A percentile compares a stretch with the other conserved stretches of the same genome.
phyloP scores from a whole-genome alignment of 306 rosid species.

The Lithocarpus polystachyus region DNA sequence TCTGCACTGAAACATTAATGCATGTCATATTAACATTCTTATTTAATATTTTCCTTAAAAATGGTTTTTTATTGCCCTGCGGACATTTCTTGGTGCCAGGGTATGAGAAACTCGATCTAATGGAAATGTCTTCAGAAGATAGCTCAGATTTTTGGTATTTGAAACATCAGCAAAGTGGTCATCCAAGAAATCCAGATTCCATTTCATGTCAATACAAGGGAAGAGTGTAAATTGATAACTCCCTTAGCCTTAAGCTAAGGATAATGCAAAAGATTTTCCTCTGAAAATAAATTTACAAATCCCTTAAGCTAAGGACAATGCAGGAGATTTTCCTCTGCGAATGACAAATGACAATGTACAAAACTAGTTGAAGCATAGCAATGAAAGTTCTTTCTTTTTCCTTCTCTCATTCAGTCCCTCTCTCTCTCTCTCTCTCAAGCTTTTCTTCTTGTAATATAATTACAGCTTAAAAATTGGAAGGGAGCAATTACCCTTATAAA shows the following conservation, averaged over 20 bases:
- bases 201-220: background rate
- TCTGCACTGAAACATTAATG: background rate
- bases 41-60: background rate
- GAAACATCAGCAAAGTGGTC: constrained; percentile 1
- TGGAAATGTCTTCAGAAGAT: background rate
- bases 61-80: constrained; percentile 12
- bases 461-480: background rate
- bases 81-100: constrained; percentile 42
- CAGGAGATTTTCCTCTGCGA: background rate
- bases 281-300: too few species aligned
- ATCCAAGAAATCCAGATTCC: background rate
- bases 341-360: background rate
- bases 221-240: background rate
- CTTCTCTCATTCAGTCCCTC: background rate
- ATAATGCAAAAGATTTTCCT: background rate
- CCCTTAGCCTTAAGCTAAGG: background rate
- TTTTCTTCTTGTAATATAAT: background rate
- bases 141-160: constrained; percentile 5
- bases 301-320: background rate
- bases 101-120: constrained; percentile 13
- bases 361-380: background rate
- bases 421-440: background rate
- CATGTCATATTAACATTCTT: background rate
- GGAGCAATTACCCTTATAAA: background rate
- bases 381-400: background rate